phyloP scores from a whole-genome alignment of 768 basidiomycete genomes.

The Kwoniella dejecticola region DNA sequence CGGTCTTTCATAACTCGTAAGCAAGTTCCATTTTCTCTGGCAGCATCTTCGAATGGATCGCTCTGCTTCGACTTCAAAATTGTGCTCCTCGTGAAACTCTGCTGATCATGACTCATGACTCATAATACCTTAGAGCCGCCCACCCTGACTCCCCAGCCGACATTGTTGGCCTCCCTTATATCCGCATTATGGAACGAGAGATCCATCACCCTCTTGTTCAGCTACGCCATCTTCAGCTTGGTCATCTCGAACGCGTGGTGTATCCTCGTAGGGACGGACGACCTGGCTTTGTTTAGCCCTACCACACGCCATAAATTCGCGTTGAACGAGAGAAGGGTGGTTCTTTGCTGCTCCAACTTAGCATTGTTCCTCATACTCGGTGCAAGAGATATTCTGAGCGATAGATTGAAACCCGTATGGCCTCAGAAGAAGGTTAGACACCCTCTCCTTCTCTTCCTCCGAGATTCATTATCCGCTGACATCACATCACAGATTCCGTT shows the following conservation, averaged over 20 bases:
- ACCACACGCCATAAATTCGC: slow-evolving; percentile 36
- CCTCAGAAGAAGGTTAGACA: slow-evolving; percentile 40
- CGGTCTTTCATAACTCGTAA: slow-evolving; percentile 31
- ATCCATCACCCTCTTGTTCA: slow-evolving; percentile 40
- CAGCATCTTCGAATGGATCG: neutral
- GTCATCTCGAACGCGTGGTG: slow-evolving; percentile 16
- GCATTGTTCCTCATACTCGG: slow-evolving; percentile 29
- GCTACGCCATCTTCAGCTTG: slow-evolving; percentile 20
- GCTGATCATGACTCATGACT: neutral
- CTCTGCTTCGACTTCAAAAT: too few relatives aligned
- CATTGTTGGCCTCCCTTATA: slow-evolving; percentile 13
- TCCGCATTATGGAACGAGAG: slow-evolving; percentile 42
- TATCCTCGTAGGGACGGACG: slow-evolving; percentile 9
- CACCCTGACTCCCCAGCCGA: slow-evolving; percentile 12
- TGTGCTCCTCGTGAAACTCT: too few relatives aligned
- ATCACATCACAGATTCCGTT: slow-evolving; percentile 12
- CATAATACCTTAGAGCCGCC: slow-evolving; percentile 20
- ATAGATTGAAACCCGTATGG: slow-evolving; percentile 31
- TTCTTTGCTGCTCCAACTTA: slow-evolving; percentile 31
- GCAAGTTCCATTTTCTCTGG: slow-evolving; percentile 10
- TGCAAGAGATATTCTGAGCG: slow-evolving; percentile 34
- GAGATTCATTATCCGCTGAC: too few relatives aligned
- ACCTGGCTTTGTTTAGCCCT: slow-evolving; percentile 23
- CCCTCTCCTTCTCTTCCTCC: too few relatives aligned
- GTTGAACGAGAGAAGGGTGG: slow-evolving; percentile 36